Evolutionary conservation across 805 yeast genomes (phyloP).

Genomic region (Wickerhamomyces xylosicus): DNA sequence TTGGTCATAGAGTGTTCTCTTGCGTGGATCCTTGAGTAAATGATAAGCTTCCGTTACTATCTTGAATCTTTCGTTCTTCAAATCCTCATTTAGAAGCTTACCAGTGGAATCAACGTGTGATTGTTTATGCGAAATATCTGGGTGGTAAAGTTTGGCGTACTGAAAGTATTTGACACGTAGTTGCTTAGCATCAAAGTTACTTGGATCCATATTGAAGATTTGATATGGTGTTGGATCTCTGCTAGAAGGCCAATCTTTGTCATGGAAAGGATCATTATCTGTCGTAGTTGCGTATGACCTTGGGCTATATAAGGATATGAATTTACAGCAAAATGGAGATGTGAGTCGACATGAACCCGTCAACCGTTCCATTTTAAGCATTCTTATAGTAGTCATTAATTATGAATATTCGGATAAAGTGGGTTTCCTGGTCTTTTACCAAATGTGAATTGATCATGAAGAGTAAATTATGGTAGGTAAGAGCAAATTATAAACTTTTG

Average conservation of each 20-base stretch:
- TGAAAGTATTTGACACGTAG: conserved; percentile 44
- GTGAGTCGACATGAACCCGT: too few relatives aligned
- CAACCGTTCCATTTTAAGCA: too few relatives aligned
- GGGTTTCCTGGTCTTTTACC: too few relatives aligned
- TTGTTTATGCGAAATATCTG: conserved; percentile 40
- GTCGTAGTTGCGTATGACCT: too few relatives aligned
- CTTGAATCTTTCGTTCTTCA: conserved; percentile 33
- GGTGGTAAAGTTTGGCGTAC: conserved; percentile 72
- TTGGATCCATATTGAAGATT: conserved; percentile 36
- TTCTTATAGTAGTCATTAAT: too few relatives aligned
- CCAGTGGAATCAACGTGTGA: conserved; percentile 22
- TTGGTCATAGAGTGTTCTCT: conserved; percentile 35
- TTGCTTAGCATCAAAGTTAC: conserved; percentile 24
- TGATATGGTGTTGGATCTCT: conserved; percentile 62
- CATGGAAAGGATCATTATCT: conserved; percentile 6
- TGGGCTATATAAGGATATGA: too few relatives aligned
- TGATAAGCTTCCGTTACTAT: conserved; percentile 47
- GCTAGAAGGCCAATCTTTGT: conserved; percentile 45
- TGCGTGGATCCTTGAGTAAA: conserved; percentile 35
- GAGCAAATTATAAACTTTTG: too few relatives aligned
- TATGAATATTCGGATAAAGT: too few relatives aligned
- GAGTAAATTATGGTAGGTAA: too few relatives aligned
- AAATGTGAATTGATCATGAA: too few relatives aligned
- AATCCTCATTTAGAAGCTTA: conserved; percentile 20
- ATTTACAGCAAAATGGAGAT: too few relatives aligned